Evolutionary conservation across 805 yeast species (phyloP), one percentile per base, ranked within the genome.

Genomic region (Metschnikowia borealis): DNA sequence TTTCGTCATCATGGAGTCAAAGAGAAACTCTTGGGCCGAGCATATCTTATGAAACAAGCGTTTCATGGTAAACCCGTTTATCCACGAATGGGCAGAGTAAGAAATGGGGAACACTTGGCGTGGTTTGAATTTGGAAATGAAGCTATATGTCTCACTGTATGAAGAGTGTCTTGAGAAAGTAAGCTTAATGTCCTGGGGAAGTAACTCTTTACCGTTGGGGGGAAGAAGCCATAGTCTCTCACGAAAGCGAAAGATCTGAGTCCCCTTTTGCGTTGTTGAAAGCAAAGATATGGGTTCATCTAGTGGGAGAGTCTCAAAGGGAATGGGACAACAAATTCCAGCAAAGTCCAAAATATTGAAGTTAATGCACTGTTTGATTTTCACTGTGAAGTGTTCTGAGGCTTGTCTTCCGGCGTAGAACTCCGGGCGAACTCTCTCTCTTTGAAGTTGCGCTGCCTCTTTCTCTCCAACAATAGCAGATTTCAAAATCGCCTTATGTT

Each of bases 161-260:
- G 81, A 74, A 1, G 81, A 75, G 52, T 78, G 82, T 39, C 81
- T 58, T 4, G 80, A 75, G 54, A 71, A 78, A 6, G 74, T 57
- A 14, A 73, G 64, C 42, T 62, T 62, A 2, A 77, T 50, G 10
- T 66, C 69, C n/a, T 56, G 58, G 1, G 76, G 74, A 6, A 77
- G 59, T 2, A 72, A 54, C 18, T 62, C 63, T 2, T 54, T 49
- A 1, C 68, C 62, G 2, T 59, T 62, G 7, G 50, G 40, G 0
- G 71, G 67, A 3, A 64, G 51, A 2, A 74, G 48, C 72, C 73
- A 73, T 2, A 10, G 31, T 34, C 68, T 43, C 17, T 52, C 62
- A 29, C 64, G 53, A 55, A 56, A 69, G 37, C 44, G 43, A 44
- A 48, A 65, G n/a, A 64, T 58, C 38, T 51, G 43, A 41, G 59